A percentile compares a stretch with the other conserved stretches of the same genome.
Evolutionary conservation across 2,329 filamentous ascomycete genomes (phyloP).

Genomic region (Blastomyces parvus): DNA sequence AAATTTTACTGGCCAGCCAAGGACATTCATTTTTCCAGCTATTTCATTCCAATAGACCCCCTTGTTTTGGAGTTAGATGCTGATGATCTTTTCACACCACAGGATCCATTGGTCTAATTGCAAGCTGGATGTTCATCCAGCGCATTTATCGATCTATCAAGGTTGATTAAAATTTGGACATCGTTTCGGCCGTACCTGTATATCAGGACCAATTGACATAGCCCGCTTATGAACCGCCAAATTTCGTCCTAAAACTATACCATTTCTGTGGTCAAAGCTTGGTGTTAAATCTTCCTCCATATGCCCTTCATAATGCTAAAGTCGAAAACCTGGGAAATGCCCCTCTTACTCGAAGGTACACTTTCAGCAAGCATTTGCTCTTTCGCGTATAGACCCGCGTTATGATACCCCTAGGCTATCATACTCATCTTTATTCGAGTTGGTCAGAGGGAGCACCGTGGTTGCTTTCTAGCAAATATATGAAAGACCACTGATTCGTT

Average conservation of each 20-base stretch:
- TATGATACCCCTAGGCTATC: not conserved
- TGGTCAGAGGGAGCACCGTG: not conserved
- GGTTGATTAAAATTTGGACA: slow-evolving; percentile 60
- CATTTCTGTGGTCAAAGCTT: not conserved
- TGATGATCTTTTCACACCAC: slow-evolving; percentile 2
- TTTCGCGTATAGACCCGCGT: not conserved
- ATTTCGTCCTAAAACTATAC: not conserved
- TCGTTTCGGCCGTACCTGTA: not conserved
- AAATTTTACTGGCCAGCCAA: not conserved
- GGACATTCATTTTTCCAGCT: slow-evolving; percentile 16
- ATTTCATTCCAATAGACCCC: slow-evolving; percentile 6
- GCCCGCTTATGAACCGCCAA: not conserved
- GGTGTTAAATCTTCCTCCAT: not conserved
- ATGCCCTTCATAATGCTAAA: not conserved
- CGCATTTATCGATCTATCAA: slow-evolving; percentile 98
- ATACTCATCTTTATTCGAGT: not conserved
- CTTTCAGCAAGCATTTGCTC: not conserved
- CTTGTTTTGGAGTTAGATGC: not conserved
- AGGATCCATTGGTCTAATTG: slow-evolving; percentile 94
- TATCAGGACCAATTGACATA: not conserved
- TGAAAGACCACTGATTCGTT: not conserved
- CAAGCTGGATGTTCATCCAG: slow-evolving; percentile 86
- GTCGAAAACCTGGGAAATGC: not conserved
- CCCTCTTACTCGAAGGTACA: not conserved
- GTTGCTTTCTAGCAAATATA: not conserved